Evolutionary conservation across 768 basidiomycete genomes (phyloP).

Genomic region (Collybiopsis luxurians): DNA sequence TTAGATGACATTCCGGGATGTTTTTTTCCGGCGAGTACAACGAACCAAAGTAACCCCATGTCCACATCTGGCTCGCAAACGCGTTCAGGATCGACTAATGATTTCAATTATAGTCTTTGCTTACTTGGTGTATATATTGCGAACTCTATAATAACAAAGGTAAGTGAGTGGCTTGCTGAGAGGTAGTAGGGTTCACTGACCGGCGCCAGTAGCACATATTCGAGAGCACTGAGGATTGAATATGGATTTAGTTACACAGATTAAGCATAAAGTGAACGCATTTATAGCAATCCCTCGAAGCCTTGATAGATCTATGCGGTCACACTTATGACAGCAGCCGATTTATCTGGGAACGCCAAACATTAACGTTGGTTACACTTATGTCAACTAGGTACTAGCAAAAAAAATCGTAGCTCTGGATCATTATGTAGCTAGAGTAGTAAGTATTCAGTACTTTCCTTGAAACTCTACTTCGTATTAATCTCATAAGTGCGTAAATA

Average conservation of each 20-base stretch:
- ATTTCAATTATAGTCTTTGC: slow-evolving; percentile 17
- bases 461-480: not conserved
- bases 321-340: slow-evolving; percentile 5
- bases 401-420: no score
- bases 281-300: slow-evolving; percentile 4
- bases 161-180: slow-evolving; percentile 16
- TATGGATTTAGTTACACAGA: slow-evolving; percentile 12
- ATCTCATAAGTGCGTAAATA: not conserved
- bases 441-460: not conserved
- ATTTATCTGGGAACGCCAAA: not conserved
- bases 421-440: not conserved
- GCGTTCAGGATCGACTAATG: slow-evolving; percentile 9
- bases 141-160: slow-evolving; percentile 39
- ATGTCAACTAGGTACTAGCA: not conserved
- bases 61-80: slow-evolving; percentile 40
- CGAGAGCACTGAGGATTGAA: not conserved
- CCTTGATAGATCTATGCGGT: not conserved
- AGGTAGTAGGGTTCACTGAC: slow-evolving; percentile 30
- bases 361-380: not conserved
- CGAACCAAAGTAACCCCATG: slow-evolving; percentile 51
- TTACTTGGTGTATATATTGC: slow-evolving; percentile 52
- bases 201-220: slow-evolving; percentile 61
- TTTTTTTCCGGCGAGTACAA: slow-evolving; percentile 6
- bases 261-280: not conserved
- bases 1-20: slow-evolving; percentile 1